Base-by-base conservation (phyloP, 352 stramenopile species). In the Aphanomyces euteiches region DNA sequence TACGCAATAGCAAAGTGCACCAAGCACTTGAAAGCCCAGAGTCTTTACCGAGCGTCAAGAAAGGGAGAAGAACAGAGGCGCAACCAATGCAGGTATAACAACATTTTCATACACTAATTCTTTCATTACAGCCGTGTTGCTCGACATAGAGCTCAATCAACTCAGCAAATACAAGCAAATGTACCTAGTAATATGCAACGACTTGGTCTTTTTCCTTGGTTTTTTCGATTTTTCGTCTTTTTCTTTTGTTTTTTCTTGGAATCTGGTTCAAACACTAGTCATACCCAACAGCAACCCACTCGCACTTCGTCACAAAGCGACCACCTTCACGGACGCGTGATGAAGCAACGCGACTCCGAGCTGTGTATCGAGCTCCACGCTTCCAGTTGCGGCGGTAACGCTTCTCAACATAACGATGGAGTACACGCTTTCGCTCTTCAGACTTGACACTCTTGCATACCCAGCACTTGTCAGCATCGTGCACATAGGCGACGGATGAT, bases 381-480 rank as follows among this genome's bases (percentile, higher is more conserved):
- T 92, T 93, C 85, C 85, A 93, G 78, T 92, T 92, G 64, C 87
- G 82, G 37, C 85, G 83, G 72, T 81, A 81, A 68, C 85, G 78
- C 81, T 94, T 94, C 71, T 92, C 85, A 12, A 86, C 77, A 73
- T 88, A 94, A 17, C 87, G 87, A 71, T 94, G 87, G 66, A 94
- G 74, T 56, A 83, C 86, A 47, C 80, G 84, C 82, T 94, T 93
- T 73, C 85, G 87, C 71, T 91, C 84, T 41, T 81, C 66, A 53
- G 85, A 89, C 78, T 93, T 94, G 53, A 77, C 79, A 56, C 83
- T 92, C 80, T 93, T 92, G 83, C 87, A 94, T 68, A 94, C 90
- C 87, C 87, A 94, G 83, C 87, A 94, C 66, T 81, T 87, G 67
- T 78, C 75, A 13, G 85, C 72, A 75, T 93, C 79, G 74, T 94